A percentile compares a stretch with the other conserved stretches of the same genome.
These are phyloP conservation scores for Lentinula edodes DNA, from an alignment of 768 basidiomycete species.

Conservation along the genomic window DNA sequence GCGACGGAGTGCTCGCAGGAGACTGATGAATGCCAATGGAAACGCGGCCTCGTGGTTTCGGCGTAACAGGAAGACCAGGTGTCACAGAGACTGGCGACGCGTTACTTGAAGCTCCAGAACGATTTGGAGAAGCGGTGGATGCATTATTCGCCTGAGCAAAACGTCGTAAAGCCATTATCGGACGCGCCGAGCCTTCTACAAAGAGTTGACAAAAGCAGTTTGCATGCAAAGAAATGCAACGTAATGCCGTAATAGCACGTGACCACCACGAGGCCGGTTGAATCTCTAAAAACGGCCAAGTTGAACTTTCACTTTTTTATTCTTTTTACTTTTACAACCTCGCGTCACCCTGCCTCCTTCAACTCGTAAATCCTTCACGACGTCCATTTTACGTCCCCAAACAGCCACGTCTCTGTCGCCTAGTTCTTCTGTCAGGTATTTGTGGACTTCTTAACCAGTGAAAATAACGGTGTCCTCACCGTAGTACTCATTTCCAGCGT, in stretches of 20 bases:
- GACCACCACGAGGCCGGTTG: conserved; percentile 31
- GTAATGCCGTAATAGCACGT: conserved; percentile 9
- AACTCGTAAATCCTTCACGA: conserved; percentile 27
- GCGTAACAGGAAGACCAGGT: conserved; percentile 24
- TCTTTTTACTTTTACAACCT: conserved; percentile 13
- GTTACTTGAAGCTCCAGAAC: conserved; percentile 8
- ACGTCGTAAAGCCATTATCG: conserved; percentile 5
- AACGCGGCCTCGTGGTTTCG: conserved; percentile 25
- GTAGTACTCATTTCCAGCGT: conserved; percentile 31
- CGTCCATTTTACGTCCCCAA: conserved; percentile 58
- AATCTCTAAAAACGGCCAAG: conserved; percentile 37
- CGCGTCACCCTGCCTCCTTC: conserved; percentile 11
- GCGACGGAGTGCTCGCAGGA: conserved; percentile 62
- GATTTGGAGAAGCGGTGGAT: conserved; percentile 32
- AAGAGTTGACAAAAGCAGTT: not conserved
- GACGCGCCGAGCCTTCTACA: not conserved
- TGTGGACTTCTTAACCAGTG: not conserved
- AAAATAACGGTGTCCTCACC: not conserved
- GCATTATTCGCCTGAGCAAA: conserved; percentile 6
- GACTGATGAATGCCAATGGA: conserved; percentile 54
- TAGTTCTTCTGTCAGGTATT: conserved; percentile 45
- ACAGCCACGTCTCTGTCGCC: conserved; percentile 78
- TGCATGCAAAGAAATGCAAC: not conserved
- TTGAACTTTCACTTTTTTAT: conserved; percentile 19
- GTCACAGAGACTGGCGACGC: conserved; percentile 10